These are phyloP conservation scores for Monilinia fructigena DNA, from an alignment of 2,329 filamentous ascomycete species.

Conservation along the genomic window DNA sequence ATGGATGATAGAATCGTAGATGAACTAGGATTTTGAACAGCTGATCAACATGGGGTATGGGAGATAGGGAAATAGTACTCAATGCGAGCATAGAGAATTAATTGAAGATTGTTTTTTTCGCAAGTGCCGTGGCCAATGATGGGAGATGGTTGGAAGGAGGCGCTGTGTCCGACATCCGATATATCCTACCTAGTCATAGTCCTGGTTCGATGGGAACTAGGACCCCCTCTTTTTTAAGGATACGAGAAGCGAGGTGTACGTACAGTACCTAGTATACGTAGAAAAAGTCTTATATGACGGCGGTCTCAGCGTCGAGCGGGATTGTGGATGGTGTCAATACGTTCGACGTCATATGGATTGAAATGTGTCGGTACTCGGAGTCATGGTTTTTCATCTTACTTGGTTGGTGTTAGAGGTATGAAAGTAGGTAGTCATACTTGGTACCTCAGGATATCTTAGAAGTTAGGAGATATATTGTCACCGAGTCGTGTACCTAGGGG, in stretches of 20 bases:
- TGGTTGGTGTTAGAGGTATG: not conserved
- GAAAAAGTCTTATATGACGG: not conserved
- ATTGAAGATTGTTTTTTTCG: not conserved
- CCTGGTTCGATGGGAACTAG: not conserved
- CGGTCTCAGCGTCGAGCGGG: not conserved
- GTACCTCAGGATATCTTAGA: not conserved
- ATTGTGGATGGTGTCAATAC: not conserved
- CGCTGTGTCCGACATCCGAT: not conserved
- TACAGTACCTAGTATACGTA: no score
- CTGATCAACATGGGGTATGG: not conserved
- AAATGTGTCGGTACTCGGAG: not conserved
- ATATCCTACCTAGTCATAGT: not conserved
- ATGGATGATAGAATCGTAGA: not conserved
- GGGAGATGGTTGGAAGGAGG: not conserved
- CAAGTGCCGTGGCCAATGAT: not conserved
- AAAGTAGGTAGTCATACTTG: not conserved
- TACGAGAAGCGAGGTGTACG: slow-evolving; percentile 12
- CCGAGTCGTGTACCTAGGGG: not conserved
- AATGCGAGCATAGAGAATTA: not conserved
- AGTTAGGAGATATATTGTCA: not conserved
- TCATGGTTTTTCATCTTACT: not conserved
- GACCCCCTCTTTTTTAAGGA: not conserved
- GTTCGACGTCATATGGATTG: not conserved
- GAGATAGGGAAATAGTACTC: not conserved
- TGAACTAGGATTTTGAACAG: not conserved